Conservation (phyloP, 192 early-diverging fungal genomes). For the Podochytrium sp. region DNA sequence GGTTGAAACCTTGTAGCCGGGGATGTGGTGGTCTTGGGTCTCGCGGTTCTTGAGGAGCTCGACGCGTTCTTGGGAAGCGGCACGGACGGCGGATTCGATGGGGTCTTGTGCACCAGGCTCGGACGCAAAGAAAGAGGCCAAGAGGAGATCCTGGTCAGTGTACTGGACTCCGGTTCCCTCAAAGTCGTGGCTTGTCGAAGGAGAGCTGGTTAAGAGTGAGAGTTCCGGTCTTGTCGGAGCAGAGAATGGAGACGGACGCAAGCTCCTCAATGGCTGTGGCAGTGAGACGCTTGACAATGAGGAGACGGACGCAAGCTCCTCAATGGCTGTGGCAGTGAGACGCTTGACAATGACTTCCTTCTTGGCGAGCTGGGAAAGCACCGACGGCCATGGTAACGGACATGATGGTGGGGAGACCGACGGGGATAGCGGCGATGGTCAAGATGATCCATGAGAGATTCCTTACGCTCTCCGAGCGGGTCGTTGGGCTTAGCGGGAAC, state of each 20-base stretch:
- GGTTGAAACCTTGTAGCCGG: slow-evolving; percentile 94
- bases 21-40: slow-evolving; percentile 70
- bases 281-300: slow-evolving; percentile 88
- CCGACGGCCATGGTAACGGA: slow-evolving; percentile 95
- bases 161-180: slow-evolving; percentile 55
- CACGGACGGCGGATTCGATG: slow-evolving; percentile 85
- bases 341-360: slow-evolving; percentile 92
- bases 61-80: slow-evolving; percentile 74
- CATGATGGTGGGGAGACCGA: slow-evolving; percentile 93
- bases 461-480: background rate
- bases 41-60: slow-evolving; percentile 60
- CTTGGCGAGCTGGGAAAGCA: slow-evolving; percentile 80
- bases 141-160: slow-evolving; percentile 75
- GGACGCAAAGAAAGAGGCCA: slow-evolving; percentile 79
- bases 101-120: slow-evolving; percentile 89
- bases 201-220: slow-evolving; percentile 88
- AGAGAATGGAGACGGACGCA: slow-evolving; percentile 87
- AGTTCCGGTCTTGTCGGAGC: slow-evolving; percentile 95
- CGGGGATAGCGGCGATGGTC: slow-evolving; percentile 89
- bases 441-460: too few relatives aligned
- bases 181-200: slow-evolving; percentile 80
- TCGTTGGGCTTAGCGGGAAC: background rate
- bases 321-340: slow-evolving; percentile 80
- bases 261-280: slow-evolving; percentile 95
- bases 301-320: too few relatives aligned